Evolutionary conservation across 2,329 filamentous ascomycete species (phyloP), one percentile per base, ranked within the genome.

Genomic region (Phialophora verrucosa): DNA sequence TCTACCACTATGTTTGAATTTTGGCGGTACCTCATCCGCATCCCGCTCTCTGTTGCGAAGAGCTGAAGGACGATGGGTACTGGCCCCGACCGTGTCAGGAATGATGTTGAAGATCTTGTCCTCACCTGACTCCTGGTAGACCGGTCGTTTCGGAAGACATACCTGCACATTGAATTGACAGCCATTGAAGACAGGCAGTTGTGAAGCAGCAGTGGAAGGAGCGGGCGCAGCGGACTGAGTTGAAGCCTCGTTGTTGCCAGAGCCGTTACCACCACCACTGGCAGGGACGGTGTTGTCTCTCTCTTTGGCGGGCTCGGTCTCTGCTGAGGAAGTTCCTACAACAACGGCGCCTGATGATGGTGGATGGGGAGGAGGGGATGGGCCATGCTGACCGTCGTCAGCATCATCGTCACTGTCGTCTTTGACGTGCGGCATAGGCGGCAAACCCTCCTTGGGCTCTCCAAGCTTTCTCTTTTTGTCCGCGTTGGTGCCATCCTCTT

Each of bases 401-500:
- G 35, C 27, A 17, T 50, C 42, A 12, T 50, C 42, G 42, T 23
- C 42, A 50, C 27, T 25, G 14, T 59, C 56, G 17, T n/a, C 38
- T 44, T 44, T 8, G 14, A 49, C 35, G 3, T 27, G 38, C 38
- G 56, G 8, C 12, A 4, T n/a, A 10, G 23, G 56, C 8, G 25
- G 56, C 10, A 17, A 11, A 29, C 29, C 11, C 27, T 58, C 35
- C 27, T 25, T 10, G 23, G 20, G 5, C 23, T 42, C 29, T 12
- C 8, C 10, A 6, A 6, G 32, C 12, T 59, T 11, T 25, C 27
- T 25, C 4, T 38, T 11, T n/a, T n/a, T 4, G n/a, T 59, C 11
- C 23, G 27, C 57, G 35, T 50, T 20, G 57, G 14, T 44, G 35
- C 47, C 47, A n/a, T 59, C 31, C 23, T 47, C 42, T 6, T 35